Evolutionary conservation across 169 alveolate genomes (phyloP).

Genomic region (Plasmodium berghei): DNA sequence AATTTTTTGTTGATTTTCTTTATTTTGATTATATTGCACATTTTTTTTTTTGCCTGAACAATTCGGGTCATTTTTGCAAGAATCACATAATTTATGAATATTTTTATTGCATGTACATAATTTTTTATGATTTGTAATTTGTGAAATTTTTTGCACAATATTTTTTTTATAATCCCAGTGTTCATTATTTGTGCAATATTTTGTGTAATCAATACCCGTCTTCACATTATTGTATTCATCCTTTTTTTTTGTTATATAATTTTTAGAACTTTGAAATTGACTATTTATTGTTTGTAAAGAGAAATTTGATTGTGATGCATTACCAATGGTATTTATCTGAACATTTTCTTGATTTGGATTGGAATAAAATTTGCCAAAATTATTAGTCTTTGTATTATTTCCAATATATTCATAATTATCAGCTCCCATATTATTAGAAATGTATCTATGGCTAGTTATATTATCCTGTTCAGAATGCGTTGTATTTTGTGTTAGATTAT

Average conservation of each 20-base stretch:
- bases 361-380: too few relatives aligned
- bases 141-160: conserved; percentile 3
- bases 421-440: neutral
- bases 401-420: neutral
- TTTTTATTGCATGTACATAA: neutral
- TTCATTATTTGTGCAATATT: neutral
- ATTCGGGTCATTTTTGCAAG: neutral
- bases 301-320: too few relatives aligned
- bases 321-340: too few relatives aligned
- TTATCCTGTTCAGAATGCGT: too few relatives aligned
- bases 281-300: too few relatives aligned
- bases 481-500: neutral
- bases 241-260: neutral
- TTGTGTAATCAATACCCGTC: neutral
- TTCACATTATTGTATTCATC: neutral
- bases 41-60: neutral
- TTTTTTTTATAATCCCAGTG: neutral
- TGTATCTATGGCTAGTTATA: neutral
- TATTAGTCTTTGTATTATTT: neutral
- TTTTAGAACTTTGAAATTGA: too few relatives aligned
- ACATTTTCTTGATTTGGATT: too few relatives aligned
- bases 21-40: neutral
- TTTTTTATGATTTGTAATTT: neutral
- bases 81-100: neutral
- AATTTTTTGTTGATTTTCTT: conserved; percentile 5